Percentiles rank a stretch among this genome's conserved stretches.
Evolutionary conservation across 768 basidiomycete species (phyloP).

Genomic region (Amanita pseudoporphyria): DNA sequence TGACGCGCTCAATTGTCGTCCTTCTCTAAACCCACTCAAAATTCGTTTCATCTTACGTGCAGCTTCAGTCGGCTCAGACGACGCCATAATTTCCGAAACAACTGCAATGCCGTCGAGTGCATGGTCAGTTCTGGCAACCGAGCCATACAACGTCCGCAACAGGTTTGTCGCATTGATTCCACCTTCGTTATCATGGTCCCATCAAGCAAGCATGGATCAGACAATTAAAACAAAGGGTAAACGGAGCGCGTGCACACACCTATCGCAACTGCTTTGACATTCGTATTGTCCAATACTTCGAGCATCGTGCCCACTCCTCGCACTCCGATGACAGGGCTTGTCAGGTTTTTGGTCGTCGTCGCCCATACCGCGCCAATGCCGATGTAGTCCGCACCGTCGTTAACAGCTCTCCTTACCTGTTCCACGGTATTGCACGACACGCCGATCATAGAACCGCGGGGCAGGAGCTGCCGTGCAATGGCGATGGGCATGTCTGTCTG

Average conservation of each 20-base stretch:
- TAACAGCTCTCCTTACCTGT: conserved; percentile 54
- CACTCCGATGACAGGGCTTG: conserved; percentile 57
- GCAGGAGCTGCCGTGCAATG: conserved; percentile 59
- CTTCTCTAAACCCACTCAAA: conserved; percentile 33
- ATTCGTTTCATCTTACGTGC: conserved; percentile 35
- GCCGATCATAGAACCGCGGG: conserved; percentile 64
- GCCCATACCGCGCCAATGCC: conserved; percentile 82
- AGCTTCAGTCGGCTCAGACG: conserved; percentile 40
- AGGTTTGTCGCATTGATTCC: conserved; percentile 80
- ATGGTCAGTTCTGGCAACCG: conserved; percentile 46
- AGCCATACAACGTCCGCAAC: conserved; percentile 65
- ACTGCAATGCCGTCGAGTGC: conserved; percentile 78
- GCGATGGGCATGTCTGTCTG: conserved; percentile 77
- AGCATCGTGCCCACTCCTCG: conserved; percentile 64
- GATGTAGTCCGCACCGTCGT: conserved; percentile 71
- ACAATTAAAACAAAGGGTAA: not conserved
- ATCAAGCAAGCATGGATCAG: too few relatives aligned
- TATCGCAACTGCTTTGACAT: conserved; percentile 72
- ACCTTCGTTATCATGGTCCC: too few relatives aligned
- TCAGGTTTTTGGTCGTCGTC: conserved; percentile 72
- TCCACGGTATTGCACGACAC: conserved; percentile 64
- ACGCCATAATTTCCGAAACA: conserved; percentile 78
- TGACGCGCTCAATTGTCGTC: not conserved
- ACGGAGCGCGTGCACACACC: conserved; percentile 40
- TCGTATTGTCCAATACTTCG: conserved; percentile 49